phyloP scores from a whole-genome alignment of 306 rosid genomes.

The cucumber (Cucumis sativus) region DNA sequence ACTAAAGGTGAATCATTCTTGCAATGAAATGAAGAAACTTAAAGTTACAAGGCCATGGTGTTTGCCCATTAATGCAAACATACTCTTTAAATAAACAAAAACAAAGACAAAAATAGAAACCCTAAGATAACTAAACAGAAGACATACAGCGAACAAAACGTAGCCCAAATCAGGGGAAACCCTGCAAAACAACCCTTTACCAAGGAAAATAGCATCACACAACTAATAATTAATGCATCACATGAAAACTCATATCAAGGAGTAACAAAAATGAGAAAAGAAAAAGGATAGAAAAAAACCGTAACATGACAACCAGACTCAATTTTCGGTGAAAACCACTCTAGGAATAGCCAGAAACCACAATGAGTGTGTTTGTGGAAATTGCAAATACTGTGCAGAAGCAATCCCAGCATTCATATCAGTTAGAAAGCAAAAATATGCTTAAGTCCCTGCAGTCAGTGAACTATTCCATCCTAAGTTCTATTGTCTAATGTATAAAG shows the following conservation, averaged over 20 bases:
- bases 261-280: not conserved
- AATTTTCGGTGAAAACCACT: not conserved
- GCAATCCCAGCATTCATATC: not conserved
- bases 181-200: not conserved
- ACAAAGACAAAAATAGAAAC: not conserved
- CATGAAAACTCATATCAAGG: not conserved
- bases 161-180: not conserved
- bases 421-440: not conserved
- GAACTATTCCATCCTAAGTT: not conserved
- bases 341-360: not conserved
- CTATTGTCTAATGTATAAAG: not conserved
- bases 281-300: not conserved
- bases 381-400: not conserved
- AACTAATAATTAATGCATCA: not conserved
- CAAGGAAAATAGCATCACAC: not conserved
- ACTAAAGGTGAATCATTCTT: not conserved
- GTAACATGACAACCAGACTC: not conserved
- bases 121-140: not conserved
- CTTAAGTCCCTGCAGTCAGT: not conserved
- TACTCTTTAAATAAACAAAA: not conserved
- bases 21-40: not conserved
- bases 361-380: not conserved
- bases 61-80: not conserved
- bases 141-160: not conserved
- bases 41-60: not conserved